Evolutionary conservation across 345 rosid genomes (phyloP).

Genomic region (Acer saccharum): DNA sequence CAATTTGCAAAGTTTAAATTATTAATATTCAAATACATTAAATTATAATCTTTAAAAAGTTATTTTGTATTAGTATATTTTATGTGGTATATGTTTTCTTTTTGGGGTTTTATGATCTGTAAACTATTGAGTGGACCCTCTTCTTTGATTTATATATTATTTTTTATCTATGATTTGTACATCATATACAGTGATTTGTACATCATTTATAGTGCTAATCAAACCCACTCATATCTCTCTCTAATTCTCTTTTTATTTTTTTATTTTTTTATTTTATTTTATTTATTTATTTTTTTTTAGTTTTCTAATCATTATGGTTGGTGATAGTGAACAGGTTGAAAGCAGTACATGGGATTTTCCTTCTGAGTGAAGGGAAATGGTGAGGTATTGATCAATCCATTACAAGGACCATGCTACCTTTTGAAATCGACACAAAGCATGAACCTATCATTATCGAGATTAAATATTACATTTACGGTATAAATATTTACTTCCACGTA

Average conservation of each 20-base stretch:
- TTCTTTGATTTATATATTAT: conserved; percentile 4
- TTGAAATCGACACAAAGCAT: too few relatives aligned
- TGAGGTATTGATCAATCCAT: not conserved
- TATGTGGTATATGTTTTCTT: conserved; percentile 9
- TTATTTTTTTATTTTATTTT: too few relatives aligned
- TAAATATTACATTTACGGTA: too few relatives aligned
- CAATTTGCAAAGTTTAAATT: conserved; percentile 4
- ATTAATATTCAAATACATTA: too few relatives aligned
- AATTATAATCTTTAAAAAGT: too few relatives aligned
- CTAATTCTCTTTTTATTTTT: not conserved
- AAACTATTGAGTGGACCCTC: not conserved
- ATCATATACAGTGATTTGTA: conserved; percentile 2
- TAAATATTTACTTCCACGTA: too few relatives aligned
- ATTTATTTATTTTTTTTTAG: too few relatives aligned
- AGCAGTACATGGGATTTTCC: not conserved
- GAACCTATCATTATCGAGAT: too few relatives aligned
- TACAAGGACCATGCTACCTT: not conserved
- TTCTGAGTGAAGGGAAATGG: not conserved
- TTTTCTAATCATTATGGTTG: too few relatives aligned
- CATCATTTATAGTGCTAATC: conserved; percentile 3
- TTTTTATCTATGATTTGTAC: conserved; percentile 6
- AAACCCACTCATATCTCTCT: not conserved
- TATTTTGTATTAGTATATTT: too few relatives aligned
- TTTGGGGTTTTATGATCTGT: not conserved
- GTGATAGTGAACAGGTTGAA: not conserved